Base-by-base conservation (phyloP, 371 early-diverging fungal genomes). In the Phascolomyces articulosus region DNA sequence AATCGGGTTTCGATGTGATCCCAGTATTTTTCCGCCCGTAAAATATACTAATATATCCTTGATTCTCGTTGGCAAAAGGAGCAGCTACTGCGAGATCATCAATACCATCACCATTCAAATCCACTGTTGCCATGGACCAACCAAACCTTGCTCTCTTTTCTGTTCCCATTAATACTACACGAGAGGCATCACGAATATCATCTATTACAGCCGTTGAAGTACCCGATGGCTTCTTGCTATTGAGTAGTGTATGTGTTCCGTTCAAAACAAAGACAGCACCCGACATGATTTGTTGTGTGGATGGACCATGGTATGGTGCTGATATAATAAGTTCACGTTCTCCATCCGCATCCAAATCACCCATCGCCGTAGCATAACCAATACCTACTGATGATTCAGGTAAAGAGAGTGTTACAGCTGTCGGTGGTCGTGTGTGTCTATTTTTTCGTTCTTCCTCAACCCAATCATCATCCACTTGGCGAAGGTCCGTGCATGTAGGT, bases 31-130 rank as follows among this genome's bases (percentile, higher is more conserved):
- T 23, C 13, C 67, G 74, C 18, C 96, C 95, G 75, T 91, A 87
- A 70, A 86, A 93, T 2, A 95, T 78, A 69, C 85, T 90, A 4
- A 96, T 82, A 31, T 67, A 60, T 0, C 76, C 72, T 34, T 64
- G 18, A 31, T 75, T 38, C 66, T 67, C 60, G 28, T 77, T 70
- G 29, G 71, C 69, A 59, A 85, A 88, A 13, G 94, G 94, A 11
- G 93, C 88, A 4, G 91, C 86, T 6, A 96, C 85, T 0, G 86
- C 93, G 27, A 96, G 78, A 72, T 96, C 95, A 64, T 94, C 94
- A 26, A 95, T 85, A 0, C 96, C 95, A 69, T 96, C 96, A 13
- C 77, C 68, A 67, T 96, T 94, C 26, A 93, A 65, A 72, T 96
- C 96, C 2, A 94, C 76, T 2, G 88, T 87, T 0, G 89, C 83